A percentile compares a stretch with the other conserved stretches of the same genome.
These are phyloP conservation scores for Gossypium davidsonii DNA, from an alignment of 441 rosid genomes.

Conservation along the genomic window DNA sequence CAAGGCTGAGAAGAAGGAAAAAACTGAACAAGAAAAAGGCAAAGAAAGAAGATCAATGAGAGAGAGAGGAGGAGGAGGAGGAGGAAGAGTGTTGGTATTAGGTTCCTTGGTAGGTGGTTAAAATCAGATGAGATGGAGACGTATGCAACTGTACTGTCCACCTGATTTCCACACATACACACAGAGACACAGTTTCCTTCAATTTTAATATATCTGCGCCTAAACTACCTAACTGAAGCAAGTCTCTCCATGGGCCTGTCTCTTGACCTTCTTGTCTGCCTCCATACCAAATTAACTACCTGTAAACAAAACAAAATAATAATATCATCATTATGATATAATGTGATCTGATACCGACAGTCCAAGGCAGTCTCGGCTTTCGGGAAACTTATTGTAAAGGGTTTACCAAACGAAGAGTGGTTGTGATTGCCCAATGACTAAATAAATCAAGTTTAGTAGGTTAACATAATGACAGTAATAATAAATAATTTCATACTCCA, in stretches of 20 bases:
- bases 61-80: neutral
- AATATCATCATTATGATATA: neutral
- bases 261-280: neutral
- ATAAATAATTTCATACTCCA: neutral
- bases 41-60: neutral
- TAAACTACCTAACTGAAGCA: slow-evolving; percentile 1
- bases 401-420: too few species aligned
- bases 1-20: neutral
- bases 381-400: neutral
- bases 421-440: neutral
- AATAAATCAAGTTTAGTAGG: neutral
- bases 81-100: neutral
- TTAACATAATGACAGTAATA: too few species aligned
- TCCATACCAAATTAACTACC: neutral
- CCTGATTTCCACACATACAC: slow-evolving; percentile 4
- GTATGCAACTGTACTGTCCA: slow-evolving; percentile 20
- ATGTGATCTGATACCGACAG: neutral
- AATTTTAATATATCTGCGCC: slow-evolving; percentile 14
- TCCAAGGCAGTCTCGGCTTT: neutral
- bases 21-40: neutral
- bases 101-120: neutral
- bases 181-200: slow-evolving; percentile 17
- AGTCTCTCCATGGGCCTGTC: slow-evolving; percentile 10
- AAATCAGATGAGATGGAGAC: neutral
- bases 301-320: neutral